Evolutionary conservation across 306 rosid species (phyloP), one percentile per base, ranked within the genome.

Genomic region (Canavalia ensiformis): DNA sequence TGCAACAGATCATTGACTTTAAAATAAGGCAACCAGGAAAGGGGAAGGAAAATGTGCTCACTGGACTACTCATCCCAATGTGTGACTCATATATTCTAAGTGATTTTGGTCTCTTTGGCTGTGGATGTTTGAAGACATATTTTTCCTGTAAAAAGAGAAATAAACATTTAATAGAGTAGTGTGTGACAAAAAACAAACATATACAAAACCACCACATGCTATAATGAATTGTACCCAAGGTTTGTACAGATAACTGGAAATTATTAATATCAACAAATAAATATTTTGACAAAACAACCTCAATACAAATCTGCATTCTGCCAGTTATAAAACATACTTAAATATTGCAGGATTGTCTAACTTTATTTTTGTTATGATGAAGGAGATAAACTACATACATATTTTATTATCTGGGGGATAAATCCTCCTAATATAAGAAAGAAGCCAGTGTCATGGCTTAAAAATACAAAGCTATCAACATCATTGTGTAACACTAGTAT

Each of bases 1-100:
- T 8, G 60, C 47, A 75, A 39, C 4, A 54, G n/a, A 72, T 71
- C 73, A 44, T 58, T 77, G 74, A 34, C 67, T 52, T 75, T 30
- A 12, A 49, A 34, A 59, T 67, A 80, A 46, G 25, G 57, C 75
- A 71, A 7, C 11, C 4, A 35, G 31, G 30, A 18, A n/a, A 64
- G 41, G 34, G 8, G 41, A 28, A 57, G 57, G 68, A 37, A 46
- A 72, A 70, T 68, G 75, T 84, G 72, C 91, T n/a, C 81, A 96
- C 99, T 87, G 92, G 89, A 85, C 99, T 96, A 75, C 99, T 96
- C 99, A 96, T 96, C 84, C 99, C 99, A 35, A 96, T 88, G 68
- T 96, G 99, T 55, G 97, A 65, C 86, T 96, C 99, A 52, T 96
- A 96, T 85, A 96, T 92, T 83, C 99, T 88, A 62, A 96, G 98